A percentile compares a stretch with the other conserved stretches of the same genome.
These are phyloP conservation scores for Spizellomyces punctatus DNA, from an alignment of 192 early-diverging fungal species.

Conservation along the genomic window DNA sequence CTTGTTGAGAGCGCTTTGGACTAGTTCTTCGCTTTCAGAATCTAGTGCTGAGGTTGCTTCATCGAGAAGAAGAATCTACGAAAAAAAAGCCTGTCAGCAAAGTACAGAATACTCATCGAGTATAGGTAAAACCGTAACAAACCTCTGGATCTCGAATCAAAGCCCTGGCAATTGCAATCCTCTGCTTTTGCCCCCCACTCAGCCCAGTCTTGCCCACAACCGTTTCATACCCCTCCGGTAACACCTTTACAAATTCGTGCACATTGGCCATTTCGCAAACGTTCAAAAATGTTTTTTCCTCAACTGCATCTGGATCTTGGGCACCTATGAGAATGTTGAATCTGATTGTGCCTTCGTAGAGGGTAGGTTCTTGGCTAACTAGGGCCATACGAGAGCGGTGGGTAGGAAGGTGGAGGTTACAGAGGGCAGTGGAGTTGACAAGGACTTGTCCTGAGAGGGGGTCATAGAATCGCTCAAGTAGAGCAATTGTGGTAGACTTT, in stretches of 20 bases:
- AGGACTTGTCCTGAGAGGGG: constrained; percentile 54
- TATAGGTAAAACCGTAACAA: constrained; percentile 13
- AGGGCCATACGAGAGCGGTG: constrained; percentile 35
- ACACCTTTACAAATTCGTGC: constrained; percentile 30
- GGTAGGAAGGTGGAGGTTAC: constrained; percentile 44
- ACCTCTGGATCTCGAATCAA: constrained; percentile 78
- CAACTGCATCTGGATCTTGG: constrained; percentile 83
- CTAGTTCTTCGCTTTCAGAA: constrained; percentile 74
- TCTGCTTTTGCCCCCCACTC: constrained; percentile 47
- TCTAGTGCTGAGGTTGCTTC: constrained; percentile 88
- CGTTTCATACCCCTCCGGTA: constrained; percentile 37
- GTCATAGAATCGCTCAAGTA: constrained; percentile 54
- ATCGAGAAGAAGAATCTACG: constrained; percentile 79
- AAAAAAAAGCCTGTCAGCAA: constrained; percentile 50
- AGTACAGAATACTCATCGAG: background rate
- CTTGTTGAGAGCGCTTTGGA: constrained; percentile 52
- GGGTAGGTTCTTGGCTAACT: constrained; percentile 75
- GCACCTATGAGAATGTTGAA: constrained; percentile 77
- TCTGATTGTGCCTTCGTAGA: constrained; percentile 78
- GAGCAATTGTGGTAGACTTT: constrained; percentile 72
- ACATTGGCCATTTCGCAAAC: constrained; percentile 32
- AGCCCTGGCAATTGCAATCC: constrained; percentile 59
- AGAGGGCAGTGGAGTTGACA: constrained; percentile 64
- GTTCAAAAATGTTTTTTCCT: constrained; percentile 56
- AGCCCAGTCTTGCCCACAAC: constrained; percentile 32